Base-by-base conservation (phyloP, 495 filamentous ascomycete genomes). In the Aspergillus panamensis region DNA sequence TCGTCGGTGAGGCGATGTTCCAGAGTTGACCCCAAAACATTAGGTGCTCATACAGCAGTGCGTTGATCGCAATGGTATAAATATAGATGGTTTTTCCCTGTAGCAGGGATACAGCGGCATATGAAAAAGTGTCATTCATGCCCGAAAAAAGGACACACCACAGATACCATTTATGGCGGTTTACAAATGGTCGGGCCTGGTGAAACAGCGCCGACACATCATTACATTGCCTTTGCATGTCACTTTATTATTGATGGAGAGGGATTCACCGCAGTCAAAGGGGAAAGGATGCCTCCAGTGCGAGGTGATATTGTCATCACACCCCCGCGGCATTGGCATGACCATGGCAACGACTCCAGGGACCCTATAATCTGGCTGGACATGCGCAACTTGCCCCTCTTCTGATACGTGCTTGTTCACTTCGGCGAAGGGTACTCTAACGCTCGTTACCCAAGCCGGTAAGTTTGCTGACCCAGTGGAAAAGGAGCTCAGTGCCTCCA, bases 271-370 rank as follows among this genome's bases (percentile, higher is more conserved):
- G 49, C 49, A 0, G 29, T 52, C 14, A 13, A 16, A 6, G 49
- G 49, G n/a, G 37, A 37, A 14, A 39, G 29, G 31, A 52, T 52
- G 49, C 29, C 17, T 21, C 17, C 37, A 8, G 30, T 21, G 8
- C 49, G n/a, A 10, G 49, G 49, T 14, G 49, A 52, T 52, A 9
- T 52, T 9, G 29, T 52, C 16, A 37, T 52, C 31, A 52, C 49
- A 21, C 49, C 49, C 3, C 14, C 29, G 30, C 37, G 49, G 49
- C 17, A 52, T 37, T 52, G 49, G 49, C 49, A 52, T 12, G 49
- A 52, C 17, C 49, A 52, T 20, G 49, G 49, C 3, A 52, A 52
- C 19, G 30, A 33, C 3, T 16, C n/a, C 29, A 21, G 29, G 13
- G 29, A 52, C 9, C 13, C 17, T 5, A 19, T 52, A 8, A 37